Evolutionary conservation across 768 basidiomycete genomes (phyloP), one percentile per base, ranked within the genome.

Genomic region (Thelephora aurantiotincta): DNA sequence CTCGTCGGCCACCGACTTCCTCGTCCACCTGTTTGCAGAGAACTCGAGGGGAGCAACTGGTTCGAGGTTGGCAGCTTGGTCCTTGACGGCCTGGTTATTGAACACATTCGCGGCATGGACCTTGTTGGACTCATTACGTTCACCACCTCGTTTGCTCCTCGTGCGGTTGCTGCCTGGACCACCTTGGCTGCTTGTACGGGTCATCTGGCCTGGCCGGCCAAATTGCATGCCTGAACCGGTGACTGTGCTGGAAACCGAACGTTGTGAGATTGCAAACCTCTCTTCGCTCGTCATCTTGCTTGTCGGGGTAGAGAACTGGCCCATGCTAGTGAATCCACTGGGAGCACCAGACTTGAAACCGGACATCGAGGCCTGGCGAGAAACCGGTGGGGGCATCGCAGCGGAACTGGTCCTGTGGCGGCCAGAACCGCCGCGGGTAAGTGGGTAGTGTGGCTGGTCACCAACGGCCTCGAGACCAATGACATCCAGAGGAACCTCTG

Each of bases 401-500:
- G 62, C 65, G 4, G 75, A 65, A 6, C 68, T 57, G 22, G 68
- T 66, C 2, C 75, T 69, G 55, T 77, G 74, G 11, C 78, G 74
- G 33, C 79, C 78, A 23, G 82, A 83, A 30, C 79, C 73, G 46
- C 77, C 74, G 48, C 85, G 80, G 44, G 65, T 63, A 63, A 82
- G 73, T 3, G 57, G 52, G 58, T 71, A 68, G 44, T 68, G 50
- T 43, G 67, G 51, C 57, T 79, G 72, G 56, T 81, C 76, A 30
- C 26, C 26, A 22, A 73, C 70, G 9, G 87, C 83, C 58, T 92
- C 90, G 46, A 97, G 77, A 48, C 94, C 94, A 56, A 98, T 82
- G 9, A 83, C 82, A 54, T 91, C 90, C 47, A 97, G 74, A 51
- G 89, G 78, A 35, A 91, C 90, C 47, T 88, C 90, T 2, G 96